Evolutionary conservation across 495 filamentous ascomycete genomes (phyloP).

Genomic region (Beverwykella pulmonaria): DNA sequence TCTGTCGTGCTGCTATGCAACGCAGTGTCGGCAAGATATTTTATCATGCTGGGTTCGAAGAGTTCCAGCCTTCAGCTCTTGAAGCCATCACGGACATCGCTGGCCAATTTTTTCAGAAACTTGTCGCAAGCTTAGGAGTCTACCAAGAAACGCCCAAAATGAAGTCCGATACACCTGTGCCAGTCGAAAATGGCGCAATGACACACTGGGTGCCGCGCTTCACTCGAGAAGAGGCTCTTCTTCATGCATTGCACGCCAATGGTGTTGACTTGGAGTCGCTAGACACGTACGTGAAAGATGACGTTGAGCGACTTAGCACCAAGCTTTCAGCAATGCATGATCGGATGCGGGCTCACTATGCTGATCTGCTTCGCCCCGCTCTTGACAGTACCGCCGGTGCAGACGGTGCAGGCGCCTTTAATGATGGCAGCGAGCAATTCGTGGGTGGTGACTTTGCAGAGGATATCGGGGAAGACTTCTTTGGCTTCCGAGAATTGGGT

Average conservation of each 20-base stretch:
- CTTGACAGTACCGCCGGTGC: conserved; percentile 70
- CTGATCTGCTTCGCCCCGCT: conserved; percentile 88
- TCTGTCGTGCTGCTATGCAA: conserved; percentile 80
- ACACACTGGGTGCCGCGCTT: conserved; percentile 65
- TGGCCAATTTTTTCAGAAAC: conserved; percentile 82
- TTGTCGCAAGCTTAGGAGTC: conserved; percentile 73
- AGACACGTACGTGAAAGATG: conserved; percentile 89
- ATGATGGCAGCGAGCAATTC: conserved; percentile 97
- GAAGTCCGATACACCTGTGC: conserved; percentile 51
- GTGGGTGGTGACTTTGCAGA: conserved; percentile 95
- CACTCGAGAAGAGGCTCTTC: conserved; percentile 76
- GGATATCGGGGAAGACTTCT: conserved; percentile 97
- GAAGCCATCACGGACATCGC: conserved; percentile 90
- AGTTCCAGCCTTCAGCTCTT: conserved; percentile 91
- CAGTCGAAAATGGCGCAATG: conserved; percentile 44
- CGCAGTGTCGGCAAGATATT: conserved; percentile 92
- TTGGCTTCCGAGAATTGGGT: conserved; percentile 94
- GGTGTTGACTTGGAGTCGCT: conserved; percentile 80
- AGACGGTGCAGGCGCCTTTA: conserved; percentile 88
- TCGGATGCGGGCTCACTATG: conserved; percentile 84
- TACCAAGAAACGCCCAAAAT: conserved; percentile 81
- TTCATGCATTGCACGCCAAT: conserved; percentile 81
- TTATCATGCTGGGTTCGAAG: conserved; percentile 96
- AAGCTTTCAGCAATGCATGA: conserved; percentile 87
- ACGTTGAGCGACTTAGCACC: conserved; percentile 83